phyloP scores from a whole-genome alignment of 495 filamentous ascomycete species.

The Xylaria grammica region DNA sequence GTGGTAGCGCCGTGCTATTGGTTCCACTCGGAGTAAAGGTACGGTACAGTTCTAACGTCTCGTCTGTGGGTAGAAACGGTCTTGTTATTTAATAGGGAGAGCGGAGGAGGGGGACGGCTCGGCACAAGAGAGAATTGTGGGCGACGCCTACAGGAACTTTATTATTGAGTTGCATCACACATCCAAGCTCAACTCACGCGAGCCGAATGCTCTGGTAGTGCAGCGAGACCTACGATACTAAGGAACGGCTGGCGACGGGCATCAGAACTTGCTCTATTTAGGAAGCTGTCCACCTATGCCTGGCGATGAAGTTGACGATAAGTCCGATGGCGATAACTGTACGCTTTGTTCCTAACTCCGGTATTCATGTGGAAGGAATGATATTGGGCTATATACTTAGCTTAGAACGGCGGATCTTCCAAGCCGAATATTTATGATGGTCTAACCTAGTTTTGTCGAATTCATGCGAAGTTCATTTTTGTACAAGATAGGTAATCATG shows the following conservation, averaged over 20 bases:
- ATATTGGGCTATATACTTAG: background rate
- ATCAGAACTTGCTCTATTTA: background rate
- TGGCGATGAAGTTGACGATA: background rate
- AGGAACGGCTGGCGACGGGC: background rate
- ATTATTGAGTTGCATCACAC: background rate
- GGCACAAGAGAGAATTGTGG: background rate
- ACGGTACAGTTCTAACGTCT: constrained; percentile 7
- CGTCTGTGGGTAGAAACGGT: constrained; percentile 1
- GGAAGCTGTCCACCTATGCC: background rate
- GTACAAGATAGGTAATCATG: too few species aligned
- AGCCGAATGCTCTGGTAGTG: background rate
- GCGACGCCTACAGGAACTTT: too few species aligned
- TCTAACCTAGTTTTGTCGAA: too few species aligned
- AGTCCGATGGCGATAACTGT: background rate
- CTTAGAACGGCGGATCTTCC: too few species aligned
- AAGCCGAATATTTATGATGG: background rate
- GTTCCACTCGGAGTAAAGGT: background rate
- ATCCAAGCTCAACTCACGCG: background rate
- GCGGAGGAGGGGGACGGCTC: background rate
- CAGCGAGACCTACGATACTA: background rate
- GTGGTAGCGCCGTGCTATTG: background rate
- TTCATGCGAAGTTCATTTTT: too few species aligned
- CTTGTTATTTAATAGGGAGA: background rate
- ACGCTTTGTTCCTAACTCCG: background rate
- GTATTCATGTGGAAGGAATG: background rate